phyloP scores from a whole-genome alignment of 1,284 basidiomycete genomes.

The Cutaneotrichosporon sp. region DNA sequence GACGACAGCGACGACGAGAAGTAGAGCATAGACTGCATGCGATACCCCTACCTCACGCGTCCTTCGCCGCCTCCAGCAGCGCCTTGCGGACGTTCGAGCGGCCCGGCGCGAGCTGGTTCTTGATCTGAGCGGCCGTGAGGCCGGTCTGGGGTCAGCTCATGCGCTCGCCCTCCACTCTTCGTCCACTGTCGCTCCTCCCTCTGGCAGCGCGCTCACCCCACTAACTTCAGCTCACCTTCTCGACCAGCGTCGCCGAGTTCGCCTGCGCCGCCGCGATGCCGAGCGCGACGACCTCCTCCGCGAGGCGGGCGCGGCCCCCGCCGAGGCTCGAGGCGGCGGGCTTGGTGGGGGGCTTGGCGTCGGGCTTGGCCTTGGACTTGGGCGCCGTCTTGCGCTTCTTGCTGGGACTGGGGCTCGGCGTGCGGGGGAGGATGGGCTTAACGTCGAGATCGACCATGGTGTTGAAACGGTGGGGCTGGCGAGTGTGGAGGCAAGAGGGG shows the following conservation, averaged over 20 bases:
- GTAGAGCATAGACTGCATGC: slow-evolving; percentile 10
- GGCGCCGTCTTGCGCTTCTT: background rate
- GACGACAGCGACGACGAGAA: slow-evolving; percentile 17
- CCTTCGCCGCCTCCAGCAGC: slow-evolving; percentile 7
- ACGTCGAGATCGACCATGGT: background rate
- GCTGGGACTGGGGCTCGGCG: background rate
- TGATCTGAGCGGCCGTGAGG: slow-evolving; percentile 35
- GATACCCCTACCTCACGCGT: background rate
- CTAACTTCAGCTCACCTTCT: background rate
- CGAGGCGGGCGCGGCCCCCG: background rate
- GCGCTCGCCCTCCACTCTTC: too few species aligned
- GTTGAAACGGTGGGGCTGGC: too few species aligned
- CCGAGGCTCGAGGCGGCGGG: background rate
- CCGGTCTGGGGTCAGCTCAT: slow-evolving; percentile 33
- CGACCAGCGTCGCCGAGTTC: background rate
- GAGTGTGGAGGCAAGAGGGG: too few species aligned
- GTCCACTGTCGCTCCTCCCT: too few species aligned
- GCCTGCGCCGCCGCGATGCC: background rate
- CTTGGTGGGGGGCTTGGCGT: background rate
- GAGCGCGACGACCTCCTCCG: background rate
- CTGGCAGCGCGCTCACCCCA: too few species aligned
- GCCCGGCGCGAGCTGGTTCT: slow-evolving; percentile 34
- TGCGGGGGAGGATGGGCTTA: background rate
- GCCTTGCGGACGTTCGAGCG: slow-evolving; percentile 30
- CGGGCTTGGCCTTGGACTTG: background rate